Base-by-base conservation (phyloP, 306 rosid genomes). In the Quercus rubra region DNA sequence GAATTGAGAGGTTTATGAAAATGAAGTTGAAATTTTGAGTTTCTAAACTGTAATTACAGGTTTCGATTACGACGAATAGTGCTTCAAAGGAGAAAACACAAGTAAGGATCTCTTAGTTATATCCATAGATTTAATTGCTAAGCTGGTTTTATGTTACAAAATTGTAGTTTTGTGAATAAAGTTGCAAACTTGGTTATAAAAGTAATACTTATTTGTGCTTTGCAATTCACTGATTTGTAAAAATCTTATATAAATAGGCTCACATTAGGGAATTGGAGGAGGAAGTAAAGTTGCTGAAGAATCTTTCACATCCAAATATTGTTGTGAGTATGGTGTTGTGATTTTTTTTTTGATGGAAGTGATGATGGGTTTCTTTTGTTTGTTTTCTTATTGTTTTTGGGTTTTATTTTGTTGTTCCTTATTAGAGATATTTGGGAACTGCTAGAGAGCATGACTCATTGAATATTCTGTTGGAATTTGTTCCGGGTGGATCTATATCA, bases 401-500 rank as follows among this genome's bases (percentile, higher is more conserved):
- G 5, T 77, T 52, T 70, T 79, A 8, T 77, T 30, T 46, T 79
- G 61, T 27, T 68, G 55, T 73, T 18, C 56, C 52, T 38, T 70
- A 92, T 38, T 70, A 92, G 97, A 89, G 97, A 85, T 94, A 92
- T 78, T 81, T 94, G 88, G 98, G 97, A 74, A 94, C 97, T 77
- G 93, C 94, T 57, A 88, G 98, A 77, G 98, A 92, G 89, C 87
- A 85, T 56, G 94, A 87, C 38, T 92, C 98, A 18, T 80, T 94
- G 83, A 94, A 94, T 86, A 94, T 94, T 76, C 84, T 94, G 69
- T 85, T 94, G 88, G 98, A 94, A 80, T 94, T 94, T 77, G 98
- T 94, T 69, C 93, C 98, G 2, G 97, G 97, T 7, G 98, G 98
- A 84, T 94, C 98, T 35, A 91, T 91, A 86, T 92, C 97, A 2